Conservation (phyloP, 345 rosid genomes). For the Citrus unshiu region DNA sequence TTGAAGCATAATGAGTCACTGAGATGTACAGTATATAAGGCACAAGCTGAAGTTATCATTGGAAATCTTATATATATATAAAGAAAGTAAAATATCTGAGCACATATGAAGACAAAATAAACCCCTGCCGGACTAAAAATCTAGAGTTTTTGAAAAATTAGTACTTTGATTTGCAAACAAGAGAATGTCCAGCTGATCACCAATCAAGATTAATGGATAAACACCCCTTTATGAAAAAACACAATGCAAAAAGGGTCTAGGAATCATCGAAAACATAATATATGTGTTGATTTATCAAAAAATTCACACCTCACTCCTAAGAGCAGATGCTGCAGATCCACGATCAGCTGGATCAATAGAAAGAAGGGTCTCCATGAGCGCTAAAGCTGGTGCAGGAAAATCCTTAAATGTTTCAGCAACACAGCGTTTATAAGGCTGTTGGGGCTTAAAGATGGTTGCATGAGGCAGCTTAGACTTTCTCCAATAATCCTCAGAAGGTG, state of each 20-base stretch:
- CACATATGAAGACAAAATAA: background rate
- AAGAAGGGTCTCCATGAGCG: conserved; percentile 82
- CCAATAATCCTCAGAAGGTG: conserved; percentile 96
- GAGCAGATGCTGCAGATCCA: conserved; percentile 81
- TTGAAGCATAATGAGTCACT: background rate
- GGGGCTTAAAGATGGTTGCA: conserved; percentile 97
- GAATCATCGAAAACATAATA: background rate
- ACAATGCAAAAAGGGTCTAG: background rate
- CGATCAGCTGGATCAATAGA: conserved; percentile 90
- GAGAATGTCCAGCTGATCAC: background rate
- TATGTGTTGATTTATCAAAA: conserved; percentile 5
- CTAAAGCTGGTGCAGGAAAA: conserved; percentile 80
- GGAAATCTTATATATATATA: background rate
- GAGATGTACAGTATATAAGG: background rate
- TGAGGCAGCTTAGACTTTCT: conserved; percentile 92
- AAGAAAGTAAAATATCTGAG: too few relatives aligned
- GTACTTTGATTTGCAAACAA: background rate
- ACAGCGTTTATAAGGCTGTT: conserved; percentile 87
- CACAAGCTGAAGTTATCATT: background rate
- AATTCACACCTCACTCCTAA: conserved; percentile 69
- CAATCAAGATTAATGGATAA: background rate
- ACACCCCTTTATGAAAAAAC: background rate
- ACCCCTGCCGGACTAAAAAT: background rate
- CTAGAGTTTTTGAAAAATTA: background rate
- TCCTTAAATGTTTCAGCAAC: conserved; percentile 94